A percentile compares a stretch with the other conserved stretches of the same genome.
phyloP scores from a whole-genome alignment of 768 basidiomycete genomes.

The Termitomyces sp. region DNA sequence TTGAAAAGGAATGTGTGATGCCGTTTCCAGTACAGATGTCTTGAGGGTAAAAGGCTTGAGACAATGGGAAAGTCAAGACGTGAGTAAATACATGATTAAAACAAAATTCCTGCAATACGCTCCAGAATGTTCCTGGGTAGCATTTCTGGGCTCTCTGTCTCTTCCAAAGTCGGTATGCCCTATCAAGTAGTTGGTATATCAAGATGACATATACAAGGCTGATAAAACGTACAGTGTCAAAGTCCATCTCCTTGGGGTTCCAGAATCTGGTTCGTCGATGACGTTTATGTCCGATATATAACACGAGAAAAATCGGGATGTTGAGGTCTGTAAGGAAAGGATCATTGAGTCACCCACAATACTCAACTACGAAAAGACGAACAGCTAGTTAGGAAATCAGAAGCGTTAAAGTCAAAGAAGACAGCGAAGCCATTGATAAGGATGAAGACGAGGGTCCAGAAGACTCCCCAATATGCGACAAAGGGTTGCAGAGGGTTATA shows the following conservation, averaged over 20 bases:
- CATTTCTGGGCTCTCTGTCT: conserved; percentile 53
- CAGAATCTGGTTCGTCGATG: conserved; percentile 38
- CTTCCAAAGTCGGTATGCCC: conserved; percentile 66
- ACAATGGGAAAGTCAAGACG: too few species aligned
- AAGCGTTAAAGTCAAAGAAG: conserved; percentile 58
- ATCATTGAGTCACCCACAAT: neutral
- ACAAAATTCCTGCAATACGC: conserved; percentile 45
- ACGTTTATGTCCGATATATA: conserved; percentile 42
- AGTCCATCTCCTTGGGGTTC: conserved; percentile 65
- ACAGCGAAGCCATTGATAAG: conserved; percentile 48
- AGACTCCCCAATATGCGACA: conserved; percentile 63
- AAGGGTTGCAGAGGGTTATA: conserved; percentile 59
- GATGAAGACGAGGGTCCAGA: conserved; percentile 52
- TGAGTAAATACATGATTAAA: conserved; percentile 29
- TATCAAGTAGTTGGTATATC: conserved; percentile 15
- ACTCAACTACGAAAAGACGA: conserved; percentile 5
- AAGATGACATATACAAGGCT: neutral
- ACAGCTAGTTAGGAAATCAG: conserved; percentile 14
- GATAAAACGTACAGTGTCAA: conserved; percentile 48
- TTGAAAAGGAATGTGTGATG: too few species aligned
- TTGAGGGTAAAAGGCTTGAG: too few species aligned
- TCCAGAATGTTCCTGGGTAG: conserved; percentile 46
- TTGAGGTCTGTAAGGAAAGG: conserved; percentile 31
- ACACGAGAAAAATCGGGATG: conserved; percentile 37
- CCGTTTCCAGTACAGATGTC: neutral